Evolutionary conservation across 1,139 yeast genomes (phyloP), one percentile per base, ranked within the genome.

Genomic region (Blastobotrys ciferrii): DNA sequence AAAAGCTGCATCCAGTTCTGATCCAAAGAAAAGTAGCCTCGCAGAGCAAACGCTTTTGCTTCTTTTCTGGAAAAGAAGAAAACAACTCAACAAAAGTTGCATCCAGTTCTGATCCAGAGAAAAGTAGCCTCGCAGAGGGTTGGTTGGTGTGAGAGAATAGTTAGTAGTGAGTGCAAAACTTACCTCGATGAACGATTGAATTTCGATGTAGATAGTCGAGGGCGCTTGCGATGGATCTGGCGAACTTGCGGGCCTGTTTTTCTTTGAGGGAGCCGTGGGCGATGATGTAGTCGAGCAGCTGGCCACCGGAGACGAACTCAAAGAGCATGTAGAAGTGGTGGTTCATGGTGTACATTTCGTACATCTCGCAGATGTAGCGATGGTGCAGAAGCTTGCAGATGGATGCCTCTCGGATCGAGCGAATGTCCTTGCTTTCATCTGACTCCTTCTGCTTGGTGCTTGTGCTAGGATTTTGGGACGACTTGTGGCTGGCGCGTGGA

Each of bases 291-390:
- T 94, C 99, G 55, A 94, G 78, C 88, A 94, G 82, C 69, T 94
- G 98, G 32, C 98, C 98, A 37, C 98, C 99, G 39, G 94, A 87
- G 18, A 94, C 95, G 63, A 89, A 92, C 66, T 94, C 99, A 68
- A 92, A 92, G 50, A 94, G 76, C 95, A 94, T 89, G 70, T 94
- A 94, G 69, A 87, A 92, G 66, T 94, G 98, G 58, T 89, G 88
- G 9, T 97, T 87, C 97, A 92, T 91, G 23, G 96, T 87, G 53
- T 89, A 89, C 77, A 92, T 88, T 68, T 92, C 98, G 67, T 87
- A 88, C 47, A 94, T 72, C 57, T 96, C 76, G 65, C 98, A 91
- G 52, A 94, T 91, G 66, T 82, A 88, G 1, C 96, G 96, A 69
- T 94, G 98, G 66, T 87, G 86, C 42, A 94, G 74, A 25, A 94